Base-by-base conservation (phyloP, 2,329 filamentous ascomycete genomes). In the Alternaria incomplexa region DNA sequence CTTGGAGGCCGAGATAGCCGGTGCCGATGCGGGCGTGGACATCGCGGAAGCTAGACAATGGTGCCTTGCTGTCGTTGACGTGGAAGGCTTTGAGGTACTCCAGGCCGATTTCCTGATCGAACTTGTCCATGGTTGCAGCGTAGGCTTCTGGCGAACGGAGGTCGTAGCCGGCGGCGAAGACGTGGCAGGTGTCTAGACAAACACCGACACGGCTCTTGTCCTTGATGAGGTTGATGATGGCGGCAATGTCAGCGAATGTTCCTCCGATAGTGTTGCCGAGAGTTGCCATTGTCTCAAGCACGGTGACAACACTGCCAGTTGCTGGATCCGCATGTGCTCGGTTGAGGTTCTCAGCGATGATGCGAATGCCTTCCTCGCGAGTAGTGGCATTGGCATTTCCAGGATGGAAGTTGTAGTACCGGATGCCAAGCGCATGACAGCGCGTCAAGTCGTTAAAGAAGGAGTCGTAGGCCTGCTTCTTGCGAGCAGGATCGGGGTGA, bases 371-470 rank as follows among this genome's bases (percentile, higher is more conserved):
- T 20, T 88, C 89, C 1, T 85, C 83, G 36, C 90, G 88, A 4
- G 87, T 84, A 50, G 90, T 89, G 60, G 91, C 80, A 45, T 80
- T 91, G 2, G 91, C 91, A 61, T 90, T 94, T 20, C 96, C 96
- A 0, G 96, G 96, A 77, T 99, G 96, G 82, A 99, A 98, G 81
- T 99, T 99, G 84, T 98, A 99, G n/a, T 97, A 86, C 65, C 83
- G 85, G 73, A 99, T 97, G 1, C 93, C 93, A 0, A 99, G 87
- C 48, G 86, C 85, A 75, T 97, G 92, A 79, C 96, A 98, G 10
- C 96, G 89, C 54, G 88, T 83, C 1, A 99, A 85, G 78, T 99
- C 96, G 72, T 99, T 94, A 15, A 97, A 76, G 79, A 99, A 99
- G 61, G 89, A 88, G 43, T 84, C 86, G 77, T 97, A 97, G 1